phyloP scores from a whole-genome alignment of 2,329 filamentous ascomycete species.

The Huntiella abstrusa region DNA sequence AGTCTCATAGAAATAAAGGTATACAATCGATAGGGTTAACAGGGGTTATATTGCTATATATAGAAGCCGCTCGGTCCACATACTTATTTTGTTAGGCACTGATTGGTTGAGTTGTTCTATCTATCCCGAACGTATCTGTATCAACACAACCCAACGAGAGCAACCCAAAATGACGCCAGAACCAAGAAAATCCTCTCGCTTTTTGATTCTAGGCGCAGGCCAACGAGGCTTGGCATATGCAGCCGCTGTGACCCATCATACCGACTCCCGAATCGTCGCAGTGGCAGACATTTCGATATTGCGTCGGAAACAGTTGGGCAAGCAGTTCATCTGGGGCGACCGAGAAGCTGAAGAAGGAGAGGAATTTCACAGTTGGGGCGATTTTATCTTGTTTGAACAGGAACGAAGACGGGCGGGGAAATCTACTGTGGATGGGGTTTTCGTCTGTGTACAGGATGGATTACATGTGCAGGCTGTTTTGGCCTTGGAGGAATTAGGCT shows the following conservation, averaged over 20 bases:
- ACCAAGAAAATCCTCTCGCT: conserved; percentile 30
- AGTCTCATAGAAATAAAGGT: too few species aligned
- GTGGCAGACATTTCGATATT: conserved; percentile 66
- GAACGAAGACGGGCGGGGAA: conserved; percentile 33
- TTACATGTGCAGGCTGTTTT: conserved; percentile 68
- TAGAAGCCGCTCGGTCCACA: too few species aligned
- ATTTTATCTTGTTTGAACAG: conserved; percentile 57
- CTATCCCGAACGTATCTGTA: too few species aligned
- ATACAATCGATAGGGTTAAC: too few species aligned
- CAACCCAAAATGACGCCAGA: too few species aligned
- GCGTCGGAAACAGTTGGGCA: conserved; percentile 55
- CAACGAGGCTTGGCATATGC: conserved; percentile 62
- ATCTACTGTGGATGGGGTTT: conserved; percentile 41
- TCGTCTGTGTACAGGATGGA: conserved; percentile 62
- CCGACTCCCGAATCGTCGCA: conserved; percentile 50
- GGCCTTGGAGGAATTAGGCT: conserved; percentile 45
- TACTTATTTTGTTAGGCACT: too few species aligned
- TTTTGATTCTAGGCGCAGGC: conserved; percentile 69
- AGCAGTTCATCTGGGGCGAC: conserved; percentile 52
- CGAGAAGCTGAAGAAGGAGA: conserved; percentile 35
- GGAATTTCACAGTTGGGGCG: conserved; percentile 53
- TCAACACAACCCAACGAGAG: too few species aligned
- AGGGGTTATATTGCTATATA: too few species aligned
- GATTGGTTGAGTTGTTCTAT: too few species aligned
- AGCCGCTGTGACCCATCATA: conserved; percentile 42